phyloP scores from a whole-genome alignment of 2,329 filamentous ascomycete species.

The Exophiala bonariae region DNA sequence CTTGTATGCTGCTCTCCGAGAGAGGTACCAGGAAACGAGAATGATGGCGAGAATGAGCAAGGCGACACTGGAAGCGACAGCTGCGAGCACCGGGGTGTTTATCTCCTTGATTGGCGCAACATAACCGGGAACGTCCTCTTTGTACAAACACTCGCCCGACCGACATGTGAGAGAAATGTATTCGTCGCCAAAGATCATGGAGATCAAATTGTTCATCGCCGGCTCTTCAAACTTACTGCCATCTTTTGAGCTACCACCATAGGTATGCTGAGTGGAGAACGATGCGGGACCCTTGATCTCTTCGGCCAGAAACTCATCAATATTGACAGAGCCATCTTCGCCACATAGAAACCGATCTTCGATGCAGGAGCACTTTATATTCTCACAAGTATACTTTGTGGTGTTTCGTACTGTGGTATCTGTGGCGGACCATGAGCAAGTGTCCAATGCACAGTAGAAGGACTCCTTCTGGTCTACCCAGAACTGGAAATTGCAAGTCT shows the following conservation, averaged over 20 bases:
- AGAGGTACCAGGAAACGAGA: slow-evolving; percentile 81
- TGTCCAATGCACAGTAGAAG: slow-evolving; percentile 89
- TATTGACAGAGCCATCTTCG: slow-evolving; percentile 85
- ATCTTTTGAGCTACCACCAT: slow-evolving; percentile 58
- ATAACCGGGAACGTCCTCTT: slow-evolving; percentile 91
- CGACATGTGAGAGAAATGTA: slow-evolving; percentile 82
- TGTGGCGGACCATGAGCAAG: slow-evolving; percentile 72
- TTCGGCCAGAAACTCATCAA: slow-evolving; percentile 81
- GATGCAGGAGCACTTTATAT: slow-evolving; percentile 84
- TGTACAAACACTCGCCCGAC: slow-evolving; percentile 88
- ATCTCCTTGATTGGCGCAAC: slow-evolving; percentile 86
- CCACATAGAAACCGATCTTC: slow-evolving; percentile 92
- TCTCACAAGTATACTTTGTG: slow-evolving; percentile 81
- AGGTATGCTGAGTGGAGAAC: slow-evolving; percentile 68
- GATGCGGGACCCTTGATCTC: slow-evolving; percentile 83
- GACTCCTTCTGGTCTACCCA: slow-evolving; percentile 95
- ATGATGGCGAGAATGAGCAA: slow-evolving; percentile 89
- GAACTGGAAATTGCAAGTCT: slow-evolving; percentile 94
- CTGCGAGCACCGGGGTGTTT: slow-evolving; percentile 93
- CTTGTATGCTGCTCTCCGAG: slow-evolving; percentile 64
- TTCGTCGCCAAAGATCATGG: slow-evolving; percentile 82
- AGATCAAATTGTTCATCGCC: slow-evolving; percentile 87
- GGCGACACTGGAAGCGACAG: slow-evolving; percentile 81
- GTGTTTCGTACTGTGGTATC: slow-evolving; percentile 71
- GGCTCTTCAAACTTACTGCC: slow-evolving; percentile 88